Evolutionary conservation across 2,329 filamentous ascomycete species (phyloP), one percentile per base, ranked within the genome.

Genomic region (Lachnellula hyalina): DNA sequence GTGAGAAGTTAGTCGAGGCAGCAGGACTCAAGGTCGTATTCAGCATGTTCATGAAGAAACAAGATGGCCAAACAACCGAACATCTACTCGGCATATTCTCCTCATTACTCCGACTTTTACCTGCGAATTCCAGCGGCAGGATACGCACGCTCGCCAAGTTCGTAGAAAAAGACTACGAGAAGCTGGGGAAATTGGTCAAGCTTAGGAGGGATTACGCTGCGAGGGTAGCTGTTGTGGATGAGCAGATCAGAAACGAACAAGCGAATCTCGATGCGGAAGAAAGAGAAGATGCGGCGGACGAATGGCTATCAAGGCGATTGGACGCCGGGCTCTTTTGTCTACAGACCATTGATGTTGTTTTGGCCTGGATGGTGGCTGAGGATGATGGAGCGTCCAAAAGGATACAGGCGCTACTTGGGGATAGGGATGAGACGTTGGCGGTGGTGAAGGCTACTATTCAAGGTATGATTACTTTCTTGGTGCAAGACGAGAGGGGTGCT

Each of bases 111-210:
- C 85, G 91, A 23, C 78, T 86, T 4, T 72, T 99, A 1, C 91
- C 92, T 0, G 88, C 84, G 15, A 83, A 90, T 34, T 91, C 89
- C 1, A 78, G 89, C 0, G 79, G 85, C 34, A 82, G 94, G 5
- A 95, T 97, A 63, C 83, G 94, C 4, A 82, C 87, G 0, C 79
- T 97, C 4, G 93, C 92, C 47, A 99, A 99, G 68, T 97, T 97
- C 65, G 87, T 96, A 17, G 94, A 99, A 71, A 96, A 90, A 68
- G 85, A 96, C 61, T 96, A 95, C 69, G 90, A 86, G 62, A 97
- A 97, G 76, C 83, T 90, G 38, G 74, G 69, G 5, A 89, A 85
- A 67, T 76, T 97, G 4, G 70, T 96, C 36, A 77, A 80, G 56
- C 71, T 96, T 47, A 82, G 92, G 41, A 75, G 82, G 47, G 86